Evolutionary conservation across 179 eudicot genomes (phyloP), one percentile per base, ranked within the genome.

Genomic region (Carnegiea gigantea): DNA sequence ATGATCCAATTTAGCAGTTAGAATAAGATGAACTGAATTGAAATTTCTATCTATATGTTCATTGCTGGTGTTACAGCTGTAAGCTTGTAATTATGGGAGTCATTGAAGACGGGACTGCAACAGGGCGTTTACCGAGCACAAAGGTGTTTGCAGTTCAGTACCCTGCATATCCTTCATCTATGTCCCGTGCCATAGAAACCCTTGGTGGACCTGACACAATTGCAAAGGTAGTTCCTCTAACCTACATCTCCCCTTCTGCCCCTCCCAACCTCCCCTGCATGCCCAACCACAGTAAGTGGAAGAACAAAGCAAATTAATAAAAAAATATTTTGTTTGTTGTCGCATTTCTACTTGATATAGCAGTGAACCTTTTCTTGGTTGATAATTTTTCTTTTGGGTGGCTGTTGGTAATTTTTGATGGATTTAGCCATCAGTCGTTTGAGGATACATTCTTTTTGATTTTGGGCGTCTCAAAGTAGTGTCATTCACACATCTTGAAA

Each of bases 161-260:
- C 77, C 88, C 90, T 82, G 90, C 84, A 8, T 88, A 88, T 73
- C 88, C 90, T 80, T 86, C 88, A 20, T 84, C 88, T 9, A 82
- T 80, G 81, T 78, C 88, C 1, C 87, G 88, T 46, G 90, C 90
- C 15, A 67, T 88, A 38, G 86, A 88, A 72, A 86, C 90, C 68
- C 86, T 88, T 21, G 90, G 90, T 28, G 90, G 90, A 24, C 40
- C 74, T 78, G 87, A 88, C 48, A 85, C 78, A 18, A 82, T 88
- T 82, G 79, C 78, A 48, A 84, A 86, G 87, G 90, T 88, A 75
- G 6, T 54, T 54, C 28, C 44, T 57, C 49, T 30, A 15, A 28
- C 17, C 17, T 13, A 9, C 13, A 49, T 49, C 53, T 4, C 14
- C 12, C 70, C 26, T 14, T 11, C 5, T 33, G 9, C 33, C 70